phyloP scores from a whole-genome alignment of 2,329 filamentous ascomycete genomes.

The Aspergillus piperis region DNA sequence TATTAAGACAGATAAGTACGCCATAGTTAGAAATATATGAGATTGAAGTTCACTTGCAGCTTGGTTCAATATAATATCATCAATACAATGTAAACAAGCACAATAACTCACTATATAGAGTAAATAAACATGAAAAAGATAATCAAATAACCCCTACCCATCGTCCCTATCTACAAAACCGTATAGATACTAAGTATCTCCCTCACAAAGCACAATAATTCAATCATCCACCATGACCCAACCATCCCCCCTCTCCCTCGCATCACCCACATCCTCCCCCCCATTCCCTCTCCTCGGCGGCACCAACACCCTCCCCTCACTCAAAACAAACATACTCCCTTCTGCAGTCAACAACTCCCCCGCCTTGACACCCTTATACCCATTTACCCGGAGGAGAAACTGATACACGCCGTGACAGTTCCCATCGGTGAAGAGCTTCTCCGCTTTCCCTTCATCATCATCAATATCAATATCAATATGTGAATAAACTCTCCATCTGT shows the following conservation, averaged over 20 bases:
- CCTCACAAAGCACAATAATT: too few species aligned
- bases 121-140: too few species aligned
- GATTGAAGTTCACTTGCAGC: not conserved
- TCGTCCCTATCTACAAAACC: not conserved
- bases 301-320: constrained; percentile 66
- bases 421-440: constrained; percentile 67
- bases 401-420: constrained; percentile 64
- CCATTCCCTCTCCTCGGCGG: constrained; percentile 60
- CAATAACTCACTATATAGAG: too few species aligned
- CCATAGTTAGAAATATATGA: not conserved
- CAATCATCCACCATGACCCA: not conserved
- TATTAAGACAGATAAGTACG: not conserved
- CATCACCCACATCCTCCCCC: constrained; percentile 23
- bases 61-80: not conserved
- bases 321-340: constrained; percentile 78
- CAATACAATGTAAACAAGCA: too few species aligned
- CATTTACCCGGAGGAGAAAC: constrained; percentile 65
- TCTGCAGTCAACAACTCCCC: constrained; percentile 73
- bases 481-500: constrained; percentile 16
- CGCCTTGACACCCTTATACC: constrained; percentile 64
- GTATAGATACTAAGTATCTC: not conserved
- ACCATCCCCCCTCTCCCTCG: constrained; percentile 21
- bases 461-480: constrained; percentile 16
- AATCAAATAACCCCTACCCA: not conserved
- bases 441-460: constrained; percentile 64